Evolutionary conservation across 1,139 yeast species (phyloP).

Genomic region (Sugiyamaella xylanicola): DNA sequence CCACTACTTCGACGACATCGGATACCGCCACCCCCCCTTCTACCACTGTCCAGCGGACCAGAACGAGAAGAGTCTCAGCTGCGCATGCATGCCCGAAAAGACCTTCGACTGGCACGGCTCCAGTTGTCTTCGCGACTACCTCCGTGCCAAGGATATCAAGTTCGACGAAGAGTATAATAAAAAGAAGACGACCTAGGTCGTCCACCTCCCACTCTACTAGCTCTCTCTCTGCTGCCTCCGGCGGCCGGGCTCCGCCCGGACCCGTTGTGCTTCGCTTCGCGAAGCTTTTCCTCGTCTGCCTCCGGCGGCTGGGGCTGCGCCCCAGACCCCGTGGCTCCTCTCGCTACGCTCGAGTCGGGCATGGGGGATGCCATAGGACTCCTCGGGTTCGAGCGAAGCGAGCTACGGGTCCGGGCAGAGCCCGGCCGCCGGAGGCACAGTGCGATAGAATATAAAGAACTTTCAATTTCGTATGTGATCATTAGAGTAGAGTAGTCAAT

Average conservation of each 20-base stretch:
- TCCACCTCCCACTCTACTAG: neutral
- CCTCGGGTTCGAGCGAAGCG: no score
- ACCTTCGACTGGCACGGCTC: constrained; percentile 35
- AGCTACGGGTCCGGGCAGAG: no score
- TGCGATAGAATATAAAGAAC: neutral
- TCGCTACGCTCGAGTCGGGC: no score
- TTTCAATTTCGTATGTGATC: no score
- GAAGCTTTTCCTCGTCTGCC: neutral
- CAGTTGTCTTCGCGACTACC: constrained; percentile 33
- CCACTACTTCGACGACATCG: constrained; percentile 80
- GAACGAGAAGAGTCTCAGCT: constrained; percentile 27
- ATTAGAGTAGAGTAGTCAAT: no score
- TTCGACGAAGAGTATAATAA: constrained; percentile 15
- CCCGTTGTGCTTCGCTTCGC: neutral
- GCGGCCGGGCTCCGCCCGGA: neutral
- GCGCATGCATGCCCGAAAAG: constrained; percentile 30
- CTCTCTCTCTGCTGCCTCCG: neutral
- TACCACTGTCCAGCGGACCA: constrained; percentile 63
- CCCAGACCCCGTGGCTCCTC: neutral
- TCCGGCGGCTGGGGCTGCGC: neutral
- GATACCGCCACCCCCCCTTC: constrained; percentile 77
- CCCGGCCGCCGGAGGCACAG: no score
- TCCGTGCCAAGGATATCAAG: constrained; percentile 27
- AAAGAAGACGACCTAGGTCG: constrained; percentile 2
- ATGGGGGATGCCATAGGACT: no score